These are phyloP conservation scores for Epichloe coenophiala DNA, from an alignment of 2,329 filamentous ascomycete genomes.

Conservation along the genomic window DNA sequence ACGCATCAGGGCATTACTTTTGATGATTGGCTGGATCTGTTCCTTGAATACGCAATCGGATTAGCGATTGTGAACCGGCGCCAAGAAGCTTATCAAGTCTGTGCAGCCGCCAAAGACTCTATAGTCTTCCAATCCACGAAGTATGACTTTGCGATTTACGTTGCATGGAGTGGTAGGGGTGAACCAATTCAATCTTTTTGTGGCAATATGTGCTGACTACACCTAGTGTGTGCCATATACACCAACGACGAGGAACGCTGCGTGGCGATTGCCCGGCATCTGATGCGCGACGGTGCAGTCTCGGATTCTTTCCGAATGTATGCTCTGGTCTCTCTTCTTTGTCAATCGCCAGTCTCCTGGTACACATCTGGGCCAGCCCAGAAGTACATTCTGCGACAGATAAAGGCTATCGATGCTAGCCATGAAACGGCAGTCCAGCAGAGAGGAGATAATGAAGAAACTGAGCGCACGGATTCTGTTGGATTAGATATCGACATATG, in stretches of 20 bases:
- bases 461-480: not conserved
- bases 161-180: slow-evolving; percentile 59
- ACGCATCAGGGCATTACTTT: slow-evolving; percentile 68
- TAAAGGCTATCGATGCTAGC: slow-evolving; percentile 72
- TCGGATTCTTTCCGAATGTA: slow-evolving; percentile 79
- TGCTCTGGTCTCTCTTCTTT: slow-evolving; percentile 61
- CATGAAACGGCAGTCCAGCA: slow-evolving; percentile 25
- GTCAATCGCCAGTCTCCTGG: slow-evolving; percentile 57
- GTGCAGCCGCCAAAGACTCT: slow-evolving; percentile 65
- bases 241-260: slow-evolving; percentile 68
- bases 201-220: not conserved
- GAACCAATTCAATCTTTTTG: not conserved
- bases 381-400: slow-evolving; percentile 82
- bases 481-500: slow-evolving; percentile 52
- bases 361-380: slow-evolving; percentile 73
- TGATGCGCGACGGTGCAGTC: slow-evolving; percentile 72
- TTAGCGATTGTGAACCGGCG: slow-evolving; percentile 55
- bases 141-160: slow-evolving; percentile 58
- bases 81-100: slow-evolving; percentile 64
- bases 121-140: slow-evolving; percentile 67
- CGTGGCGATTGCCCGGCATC: slow-evolving; percentile 60
- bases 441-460: slow-evolving; percentile 13
- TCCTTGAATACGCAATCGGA: slow-evolving; percentile 73
- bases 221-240: slow-evolving; percentile 65
- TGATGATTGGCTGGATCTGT: slow-evolving; percentile 75